Conservation (phyloP, 2,329 filamentous ascomycete species). For the Penicillium corylophilum region DNA sequence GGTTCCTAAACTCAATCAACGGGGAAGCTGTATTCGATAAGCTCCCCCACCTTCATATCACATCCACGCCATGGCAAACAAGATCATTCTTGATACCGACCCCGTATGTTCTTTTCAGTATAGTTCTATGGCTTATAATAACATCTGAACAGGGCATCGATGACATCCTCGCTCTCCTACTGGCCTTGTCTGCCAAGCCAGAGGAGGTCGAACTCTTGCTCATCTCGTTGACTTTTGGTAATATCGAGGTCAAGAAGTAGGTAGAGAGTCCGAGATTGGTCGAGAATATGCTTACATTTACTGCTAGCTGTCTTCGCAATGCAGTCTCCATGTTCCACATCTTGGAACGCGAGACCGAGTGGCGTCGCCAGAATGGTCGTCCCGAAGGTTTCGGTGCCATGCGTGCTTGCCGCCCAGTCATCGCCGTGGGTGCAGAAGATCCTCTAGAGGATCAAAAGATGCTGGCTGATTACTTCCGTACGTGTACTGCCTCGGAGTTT, state of each 20-base stretch:
- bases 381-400: slow-evolving; percentile 71
- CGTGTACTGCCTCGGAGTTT: slow-evolving; percentile 1
- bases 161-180: slow-evolving; percentile 82
- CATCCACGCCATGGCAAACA: slow-evolving; percentile 58
- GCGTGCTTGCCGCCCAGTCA: slow-evolving; percentile 70
- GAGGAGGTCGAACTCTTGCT: slow-evolving; percentile 85
- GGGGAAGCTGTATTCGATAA: not conserved
- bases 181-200: slow-evolving; percentile 76
- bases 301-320: slow-evolving; percentile 75
- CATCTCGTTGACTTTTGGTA: slow-evolving; percentile 89
- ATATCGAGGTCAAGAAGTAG: slow-evolving; percentile 81
- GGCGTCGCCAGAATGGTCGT: slow-evolving; percentile 69
- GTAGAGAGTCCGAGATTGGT: slow-evolving; percentile 10
- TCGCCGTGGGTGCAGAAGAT: slow-evolving; percentile 83
- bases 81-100: slow-evolving; percentile 95
- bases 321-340: slow-evolving; percentile 88
- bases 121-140: not conserved
- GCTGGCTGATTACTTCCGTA: slow-evolving; percentile 84
- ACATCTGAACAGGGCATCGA: slow-evolving; percentile 66
- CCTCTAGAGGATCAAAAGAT: slow-evolving; percentile 80
- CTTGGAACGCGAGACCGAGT: slow-evolving; percentile 82
- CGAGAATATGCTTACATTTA: not conserved
- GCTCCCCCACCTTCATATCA: slow-evolving; percentile 1
- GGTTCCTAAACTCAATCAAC: not conserved
- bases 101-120: slow-evolving; percentile 58